Base-by-base conservation (phyloP, 1,139 yeast genomes). In the Pneumocystis canis region DNA sequence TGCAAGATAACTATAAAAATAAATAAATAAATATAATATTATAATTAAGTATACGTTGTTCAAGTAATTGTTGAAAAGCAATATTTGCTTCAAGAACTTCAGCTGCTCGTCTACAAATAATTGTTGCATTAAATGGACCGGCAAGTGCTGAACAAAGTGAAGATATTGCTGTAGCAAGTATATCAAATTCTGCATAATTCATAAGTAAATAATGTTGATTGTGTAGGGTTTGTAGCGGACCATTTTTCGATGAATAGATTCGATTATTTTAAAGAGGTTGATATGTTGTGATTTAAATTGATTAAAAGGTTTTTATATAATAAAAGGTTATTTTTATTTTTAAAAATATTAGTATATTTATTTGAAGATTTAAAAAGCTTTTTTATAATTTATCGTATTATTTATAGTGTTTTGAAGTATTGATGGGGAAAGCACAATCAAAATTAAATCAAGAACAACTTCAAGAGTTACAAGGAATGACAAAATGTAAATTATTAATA, bases 391-490 rank as follows among this genome's bases (percentile, higher is more conserved):
- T n/a, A n/a, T n/a, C n/a, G n/a, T n/a, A n/a, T n/a, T n/a, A n/a
- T n/a, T n/a, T n/a, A n/a, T n/a, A n/a, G n/a, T n/a, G n/a, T n/a
- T 47, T 47, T 11, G 31, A 25, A 37, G 18, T 54, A 11, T 63
- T 14, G 30, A 92, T 94, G 99, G 99, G 99, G 14, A 90, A 90
- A 70, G 87, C 96, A 33, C 94, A 95, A 20, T 89, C 97, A 30
- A 94, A 90, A 72, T 77, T 94, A 64, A 87, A 96, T 32, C 89
- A 85, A 70, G 98, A 94, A 70, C 97, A 94, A 71, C 80, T 94
- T 63, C 82, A 85, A 64, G 84, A 85, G 65, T 82, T 94, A 68
- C 87, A 87, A 73, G 85, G 83, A 71, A 86, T 89, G 39, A 94
- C 99, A 0, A 86, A 89, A 72, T 94, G 63, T 61, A 35, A n/a